Conservation (phyloP, 2,329 filamentous ascomycete species). For the Didymellaceae sp. region DNA sequence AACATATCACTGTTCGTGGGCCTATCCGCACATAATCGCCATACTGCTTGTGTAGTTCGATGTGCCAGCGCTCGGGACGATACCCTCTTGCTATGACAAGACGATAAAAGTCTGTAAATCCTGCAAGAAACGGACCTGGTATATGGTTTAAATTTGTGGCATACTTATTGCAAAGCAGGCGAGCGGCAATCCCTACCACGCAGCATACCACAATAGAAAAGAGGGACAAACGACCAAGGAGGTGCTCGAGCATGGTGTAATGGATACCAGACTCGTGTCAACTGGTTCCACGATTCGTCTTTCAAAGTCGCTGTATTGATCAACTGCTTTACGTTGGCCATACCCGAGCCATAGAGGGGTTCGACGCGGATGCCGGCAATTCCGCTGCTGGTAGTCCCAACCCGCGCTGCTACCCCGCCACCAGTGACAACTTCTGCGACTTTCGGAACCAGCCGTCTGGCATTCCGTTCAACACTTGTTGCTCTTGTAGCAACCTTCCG, state of each 20-base stretch:
- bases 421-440: not conserved
- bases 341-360: constrained; percentile 5
- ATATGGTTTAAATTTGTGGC: constrained; percentile 38
- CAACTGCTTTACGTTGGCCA: not conserved
- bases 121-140: constrained; percentile 72
- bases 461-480: no score
- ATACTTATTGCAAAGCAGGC: constrained; percentile 6
- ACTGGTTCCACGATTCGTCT: no score
- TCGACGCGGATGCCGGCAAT: not conserved
- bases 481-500: no score
- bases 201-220: not conserved
- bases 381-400: not conserved
- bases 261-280: no score
- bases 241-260: constrained; percentile 1
- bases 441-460: not conserved
- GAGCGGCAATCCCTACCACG: not conserved
- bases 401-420: no score
- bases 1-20: constrained; percentile 78
- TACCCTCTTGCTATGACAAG: constrained; percentile 70
- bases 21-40: constrained; percentile 79
- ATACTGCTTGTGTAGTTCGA: constrained; percentile 69
- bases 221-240: not conserved
- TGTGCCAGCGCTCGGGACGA: constrained; percentile 49
- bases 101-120: constrained; percentile 72
- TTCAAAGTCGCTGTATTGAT: no score